phyloP scores from a whole-genome alignment of 1,284 basidiomycete species.

The Irpex rosettiformis region DNA sequence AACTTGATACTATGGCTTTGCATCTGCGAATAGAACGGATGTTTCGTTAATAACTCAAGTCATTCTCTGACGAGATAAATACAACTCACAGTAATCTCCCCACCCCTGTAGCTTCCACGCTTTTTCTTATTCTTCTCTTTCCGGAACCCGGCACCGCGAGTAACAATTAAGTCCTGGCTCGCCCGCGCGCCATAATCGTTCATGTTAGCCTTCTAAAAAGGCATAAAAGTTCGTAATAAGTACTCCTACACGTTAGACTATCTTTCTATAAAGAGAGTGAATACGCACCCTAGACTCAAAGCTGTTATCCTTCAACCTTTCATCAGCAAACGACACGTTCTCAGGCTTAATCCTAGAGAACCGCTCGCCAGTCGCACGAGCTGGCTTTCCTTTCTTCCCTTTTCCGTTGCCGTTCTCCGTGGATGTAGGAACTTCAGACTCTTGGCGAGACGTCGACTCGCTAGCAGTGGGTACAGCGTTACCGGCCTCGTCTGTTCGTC shows the following conservation, averaged over 20 bases:
- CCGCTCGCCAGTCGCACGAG: constrained; percentile 25
- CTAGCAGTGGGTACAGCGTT: constrained; percentile 44
- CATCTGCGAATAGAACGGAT: constrained; percentile 45
- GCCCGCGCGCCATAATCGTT: constrained; percentile 91
- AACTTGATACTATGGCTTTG: constrained; percentile 86
- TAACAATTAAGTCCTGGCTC: constrained; percentile 86
- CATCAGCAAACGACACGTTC: constrained; percentile 52
- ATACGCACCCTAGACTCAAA: constrained; percentile 75
- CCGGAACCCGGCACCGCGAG: constrained; percentile 90
- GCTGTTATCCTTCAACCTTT: constrained; percentile 73
- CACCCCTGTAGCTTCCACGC: constrained; percentile 87
- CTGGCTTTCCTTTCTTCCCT: constrained; percentile 21
- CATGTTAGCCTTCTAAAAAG: constrained; percentile 47
- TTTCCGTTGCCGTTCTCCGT: constrained; percentile 30
- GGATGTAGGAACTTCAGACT: constrained; percentile 10
- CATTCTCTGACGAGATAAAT: background rate
- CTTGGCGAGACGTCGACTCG: constrained; percentile 13
- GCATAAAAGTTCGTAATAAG: background rate
- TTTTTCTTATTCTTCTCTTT: constrained; percentile 99
- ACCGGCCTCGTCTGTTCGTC: constrained; percentile 48
- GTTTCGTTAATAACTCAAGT: background rate
- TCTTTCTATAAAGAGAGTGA: background rate
- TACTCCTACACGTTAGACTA: background rate
- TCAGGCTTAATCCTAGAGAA: constrained; percentile 85
- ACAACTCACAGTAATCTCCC: constrained; percentile 80